A percentile compares a stretch with the other conserved stretches of the same genome.
Evolutionary conservation across 2,329 filamentous ascomycete species (phyloP).

Genomic region (Fonsecaea nubica): DNA sequence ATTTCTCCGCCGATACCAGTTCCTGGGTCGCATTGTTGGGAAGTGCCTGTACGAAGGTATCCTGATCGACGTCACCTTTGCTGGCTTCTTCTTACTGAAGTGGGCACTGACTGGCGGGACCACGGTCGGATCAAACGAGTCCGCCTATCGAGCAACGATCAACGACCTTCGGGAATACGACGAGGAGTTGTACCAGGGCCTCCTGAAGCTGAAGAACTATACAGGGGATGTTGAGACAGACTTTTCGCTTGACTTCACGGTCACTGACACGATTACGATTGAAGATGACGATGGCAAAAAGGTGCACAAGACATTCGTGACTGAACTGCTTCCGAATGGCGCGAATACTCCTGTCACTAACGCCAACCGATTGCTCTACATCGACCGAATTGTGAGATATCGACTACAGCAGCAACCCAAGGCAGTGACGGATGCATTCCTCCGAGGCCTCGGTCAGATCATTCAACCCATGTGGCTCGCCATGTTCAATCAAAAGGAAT

Average conservation of each 20-base stretch:
- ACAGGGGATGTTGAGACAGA: slow-evolving; percentile 71
- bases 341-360: slow-evolving; percentile 82
- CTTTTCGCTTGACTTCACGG: slow-evolving; percentile 85
- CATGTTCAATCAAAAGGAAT: slow-evolving; percentile 97
- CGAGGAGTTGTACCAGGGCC: slow-evolving; percentile 85
- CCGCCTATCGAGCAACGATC: slow-evolving; percentile 84
- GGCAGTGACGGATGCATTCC: slow-evolving; percentile 83
- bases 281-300: slow-evolving; percentile 46
- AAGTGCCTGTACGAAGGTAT: slow-evolving; percentile 99
- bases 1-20: slow-evolving; percentile 80
- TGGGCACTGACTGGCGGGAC: slow-evolving; percentile 79
- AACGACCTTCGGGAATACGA: slow-evolving; percentile 95
- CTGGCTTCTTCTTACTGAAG: slow-evolving; percentile 93
- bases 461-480: slow-evolving; percentile 92
- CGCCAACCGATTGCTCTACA: slow-evolving; percentile 91
- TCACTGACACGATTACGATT: slow-evolving; percentile 68
- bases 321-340: slow-evolving; percentile 77
- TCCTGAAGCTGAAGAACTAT: slow-evolving; percentile 57
- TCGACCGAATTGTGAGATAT: slow-evolving; percentile 87
- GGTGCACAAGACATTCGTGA: slow-evolving; percentile 68
- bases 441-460: slow-evolving; percentile 83
- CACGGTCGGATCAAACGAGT: slow-evolving; percentile 68
- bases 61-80: slow-evolving; percentile 88
- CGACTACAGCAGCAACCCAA: slow-evolving; percentile 80
- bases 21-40: slow-evolving; percentile 87